A percentile compares a stretch with the other conserved stretches of the same genome.
These are phyloP conservation scores for Boletus insuetus DNA, from an alignment of 768 basidiomycete species.

Conservation along the genomic window DNA sequence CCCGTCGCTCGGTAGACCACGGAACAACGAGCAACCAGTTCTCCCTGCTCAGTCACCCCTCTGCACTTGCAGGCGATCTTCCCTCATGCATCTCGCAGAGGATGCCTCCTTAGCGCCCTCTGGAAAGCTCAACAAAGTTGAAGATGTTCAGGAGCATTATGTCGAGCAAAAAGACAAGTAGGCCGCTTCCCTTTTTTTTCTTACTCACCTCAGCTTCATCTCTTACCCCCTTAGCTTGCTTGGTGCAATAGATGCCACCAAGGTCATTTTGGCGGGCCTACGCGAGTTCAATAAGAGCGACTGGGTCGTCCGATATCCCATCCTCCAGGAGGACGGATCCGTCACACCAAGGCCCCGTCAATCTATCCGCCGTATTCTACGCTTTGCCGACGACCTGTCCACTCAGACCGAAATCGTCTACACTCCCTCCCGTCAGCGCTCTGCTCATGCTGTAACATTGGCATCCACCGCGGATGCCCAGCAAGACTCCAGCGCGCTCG, in stretches of 20 bases:
- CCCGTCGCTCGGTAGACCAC: background rate
- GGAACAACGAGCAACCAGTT: background rate
- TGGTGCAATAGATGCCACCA: conserved; percentile 71
- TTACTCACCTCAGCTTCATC: background rate
- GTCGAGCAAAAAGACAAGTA: conserved; percentile 75
- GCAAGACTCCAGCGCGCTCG: conserved; percentile 25
- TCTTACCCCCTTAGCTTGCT: conserved; percentile 43
- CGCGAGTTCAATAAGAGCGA: conserved; percentile 78
- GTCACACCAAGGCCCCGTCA: conserved; percentile 32
- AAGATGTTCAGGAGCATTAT: conserved; percentile 76
- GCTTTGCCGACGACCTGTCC: conserved; percentile 82
- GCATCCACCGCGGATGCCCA: conserved; percentile 48
- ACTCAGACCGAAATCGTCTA: conserved; percentile 65
- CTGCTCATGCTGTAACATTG: conserved; percentile 60
- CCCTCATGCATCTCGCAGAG: conserved; percentile 13
- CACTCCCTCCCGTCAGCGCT: conserved; percentile 44
- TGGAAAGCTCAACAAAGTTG: conserved; percentile 49
- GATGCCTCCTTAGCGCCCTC: conserved; percentile 12
- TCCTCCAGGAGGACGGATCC: conserved; percentile 46
- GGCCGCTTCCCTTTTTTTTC: conserved; percentile 19
- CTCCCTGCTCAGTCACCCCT: background rate
- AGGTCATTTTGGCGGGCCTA: conserved; percentile 64
- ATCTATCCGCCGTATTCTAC: conserved; percentile 64
- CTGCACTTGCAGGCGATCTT: conserved; percentile 1
- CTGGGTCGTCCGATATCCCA: conserved; percentile 90